phyloP scores from a whole-genome alignment of 2,329 filamentous ascomycete species.

The Colletotrichum musicola region DNA sequence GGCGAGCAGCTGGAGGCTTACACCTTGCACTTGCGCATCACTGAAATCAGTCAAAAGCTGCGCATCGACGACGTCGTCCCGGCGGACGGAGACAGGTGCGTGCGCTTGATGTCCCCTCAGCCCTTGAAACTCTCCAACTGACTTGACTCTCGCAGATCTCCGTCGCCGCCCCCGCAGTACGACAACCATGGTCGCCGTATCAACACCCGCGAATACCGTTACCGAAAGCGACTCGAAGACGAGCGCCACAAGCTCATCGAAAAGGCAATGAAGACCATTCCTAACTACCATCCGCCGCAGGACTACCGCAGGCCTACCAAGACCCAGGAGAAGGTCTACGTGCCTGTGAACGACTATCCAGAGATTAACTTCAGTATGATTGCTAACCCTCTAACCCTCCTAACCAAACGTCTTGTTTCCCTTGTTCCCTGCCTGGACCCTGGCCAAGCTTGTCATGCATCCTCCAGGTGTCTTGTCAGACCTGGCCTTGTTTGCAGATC shows the following conservation, averaged over 20 bases:
- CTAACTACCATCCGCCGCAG: conserved; percentile 98
- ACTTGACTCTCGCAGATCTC: conserved; percentile 73
- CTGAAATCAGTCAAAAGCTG: conserved; percentile 99
- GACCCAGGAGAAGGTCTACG: conserved; percentile 99
- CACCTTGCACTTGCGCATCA: conserved; percentile 94
- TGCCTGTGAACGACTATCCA: conserved; percentile 99
- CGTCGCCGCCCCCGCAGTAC: conserved; percentile 95
- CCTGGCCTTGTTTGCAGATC: conserved; percentile 47
- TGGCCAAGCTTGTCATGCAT: conserved; percentile 57
- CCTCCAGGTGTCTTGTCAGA: conserved; percentile 44
- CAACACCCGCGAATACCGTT: conserved; percentile 98
- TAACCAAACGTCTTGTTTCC: conserved; percentile 65
- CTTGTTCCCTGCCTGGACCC: conserved; percentile 54
- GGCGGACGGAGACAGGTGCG: conserved; percentile 93
- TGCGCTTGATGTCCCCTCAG: conserved; percentile 39
- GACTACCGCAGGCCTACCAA: conserved; percentile 99
- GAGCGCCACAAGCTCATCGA: conserved; percentile 99
- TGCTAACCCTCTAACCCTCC: conserved; percentile 96
- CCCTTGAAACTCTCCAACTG: conserved; percentile 32
- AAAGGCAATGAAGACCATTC: conserved; percentile 99
- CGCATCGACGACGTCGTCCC: conserved; percentile 99
- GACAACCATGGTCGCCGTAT: conserved; percentile 99
- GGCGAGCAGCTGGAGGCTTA: conserved; percentile 98
- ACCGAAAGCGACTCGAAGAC: conserved; percentile 97
- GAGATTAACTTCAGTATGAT: conserved; percentile 99